These are phyloP conservation scores for Dryas integrifolia DNA, from an alignment of 331 rosid genomes.

Conservation along the genomic window DNA sequence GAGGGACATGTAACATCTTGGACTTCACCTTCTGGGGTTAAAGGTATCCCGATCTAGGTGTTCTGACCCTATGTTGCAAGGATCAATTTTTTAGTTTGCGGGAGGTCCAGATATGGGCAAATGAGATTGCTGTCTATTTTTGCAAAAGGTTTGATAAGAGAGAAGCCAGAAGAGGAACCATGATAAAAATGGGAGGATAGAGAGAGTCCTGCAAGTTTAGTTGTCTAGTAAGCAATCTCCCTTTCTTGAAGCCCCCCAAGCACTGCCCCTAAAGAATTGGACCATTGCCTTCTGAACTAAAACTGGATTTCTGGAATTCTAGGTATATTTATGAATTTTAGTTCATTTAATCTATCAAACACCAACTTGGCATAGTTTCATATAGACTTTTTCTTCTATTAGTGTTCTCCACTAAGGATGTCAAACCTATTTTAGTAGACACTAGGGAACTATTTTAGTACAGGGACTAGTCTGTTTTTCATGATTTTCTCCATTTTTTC, in stretches of 20 bases:
- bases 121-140: conserved; percentile 2
- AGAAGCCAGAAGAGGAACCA: not conserved
- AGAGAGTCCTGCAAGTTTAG: not conserved
- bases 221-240: not conserved
- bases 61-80: not conserved
- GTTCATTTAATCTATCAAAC: not conserved
- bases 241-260: not conserved
- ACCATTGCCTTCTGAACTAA: not conserved
- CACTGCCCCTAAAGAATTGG: not conserved
- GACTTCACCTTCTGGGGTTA: not conserved
- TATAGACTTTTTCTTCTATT: not conserved
- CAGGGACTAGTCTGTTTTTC: not conserved
- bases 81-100: not conserved
- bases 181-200: not conserved
- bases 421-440: not conserved
- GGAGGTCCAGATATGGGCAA: not conserved
- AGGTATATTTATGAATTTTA: not conserved
- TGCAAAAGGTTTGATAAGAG: not conserved
- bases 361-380: not conserved
- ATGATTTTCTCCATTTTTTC: not conserved
- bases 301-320: not conserved
- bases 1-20: not conserved
- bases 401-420: not conserved
- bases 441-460: not conserved
- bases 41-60: not conserved